Percentiles rank a stretch among this genome's conserved stretches.
These are phyloP conservation scores for Monosporascus sp. DNA, from an alignment of 2,329 filamentous ascomycete species.

Conservation along the genomic window DNA sequence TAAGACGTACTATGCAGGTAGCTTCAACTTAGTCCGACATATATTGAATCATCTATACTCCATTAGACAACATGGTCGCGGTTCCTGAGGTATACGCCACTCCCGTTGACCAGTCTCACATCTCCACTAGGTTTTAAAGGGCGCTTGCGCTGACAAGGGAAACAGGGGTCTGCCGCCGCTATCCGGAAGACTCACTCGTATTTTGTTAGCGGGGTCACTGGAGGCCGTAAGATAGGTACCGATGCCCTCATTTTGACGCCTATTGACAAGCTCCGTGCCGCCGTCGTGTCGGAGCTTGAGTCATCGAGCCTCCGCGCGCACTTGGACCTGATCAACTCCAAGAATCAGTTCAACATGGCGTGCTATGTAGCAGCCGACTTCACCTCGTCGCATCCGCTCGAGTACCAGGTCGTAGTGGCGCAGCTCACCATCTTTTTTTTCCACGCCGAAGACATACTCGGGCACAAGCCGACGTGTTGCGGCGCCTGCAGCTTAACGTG, in stretches of 20 bases:
- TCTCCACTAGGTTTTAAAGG: too few species aligned
- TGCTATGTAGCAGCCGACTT: constrained; percentile 6
- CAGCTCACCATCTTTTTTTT: constrained; percentile 6
- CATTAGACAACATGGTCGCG: too few species aligned
- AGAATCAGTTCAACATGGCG: constrained; percentile 4
- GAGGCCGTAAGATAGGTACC: constrained; percentile 1
- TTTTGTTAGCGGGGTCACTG: constrained; percentile 3
- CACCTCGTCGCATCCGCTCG: constrained; percentile 2
- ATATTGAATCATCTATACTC: too few species aligned
- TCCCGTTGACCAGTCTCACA: too few species aligned
- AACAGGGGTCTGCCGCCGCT: neutral
- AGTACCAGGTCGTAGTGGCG: constrained; percentile 6
- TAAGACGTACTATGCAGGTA: too few species aligned
- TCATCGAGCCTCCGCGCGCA: neutral
- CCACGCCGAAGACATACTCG: constrained; percentile 7
- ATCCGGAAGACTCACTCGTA: constrained; percentile 4
- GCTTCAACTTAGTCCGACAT: too few species aligned
- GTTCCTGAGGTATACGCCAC: too few species aligned
- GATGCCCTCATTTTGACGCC: constrained; percentile 3
- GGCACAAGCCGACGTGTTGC: constrained; percentile 2
- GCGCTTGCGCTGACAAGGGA: too few species aligned
- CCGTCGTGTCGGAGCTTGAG: neutral
- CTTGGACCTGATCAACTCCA: constrained; percentile 2
- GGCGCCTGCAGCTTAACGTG: constrained; percentile 1
- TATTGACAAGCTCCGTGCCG: constrained; percentile 2